Conservation (phyloP, 306 rosid genomes). For the Cicer cuneatum region DNA sequence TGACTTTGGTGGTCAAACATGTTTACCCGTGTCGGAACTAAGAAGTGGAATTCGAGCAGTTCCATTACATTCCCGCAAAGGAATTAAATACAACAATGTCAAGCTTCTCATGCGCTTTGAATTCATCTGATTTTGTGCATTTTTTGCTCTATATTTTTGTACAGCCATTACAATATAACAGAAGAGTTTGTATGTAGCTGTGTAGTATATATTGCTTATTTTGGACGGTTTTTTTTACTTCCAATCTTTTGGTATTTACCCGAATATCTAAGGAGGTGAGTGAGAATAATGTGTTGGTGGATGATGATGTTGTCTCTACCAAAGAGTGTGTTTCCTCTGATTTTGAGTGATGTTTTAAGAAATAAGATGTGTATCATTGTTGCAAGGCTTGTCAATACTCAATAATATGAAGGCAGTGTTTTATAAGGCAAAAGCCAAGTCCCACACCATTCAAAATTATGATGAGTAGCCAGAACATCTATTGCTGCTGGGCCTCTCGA, state of each 20-base stretch:
- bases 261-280: slow-evolving; percentile 21
- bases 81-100: slow-evolving; percentile 66
- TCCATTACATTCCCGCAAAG: slow-evolving; percentile 61
- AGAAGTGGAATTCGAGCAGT: slow-evolving; percentile 80
- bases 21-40: slow-evolving; percentile 83
- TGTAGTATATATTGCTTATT: slow-evolving; percentile 19
- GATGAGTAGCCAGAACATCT: too few relatives aligned
- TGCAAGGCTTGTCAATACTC: slow-evolving; percentile 13
- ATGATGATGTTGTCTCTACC: not conserved
- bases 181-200: slow-evolving; percentile 16
- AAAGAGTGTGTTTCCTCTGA: slow-evolving; percentile 1
- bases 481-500: too few relatives aligned
- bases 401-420: not conserved
- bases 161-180: slow-evolving; percentile 31
- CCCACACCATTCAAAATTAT: too few relatives aligned
- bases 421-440: not conserved
- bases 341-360: slow-evolving; percentile 15
- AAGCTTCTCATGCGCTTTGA: slow-evolving; percentile 91
- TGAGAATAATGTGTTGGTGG: slow-evolving; percentile 3
- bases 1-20: slow-evolving; percentile 95
- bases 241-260: not conserved
- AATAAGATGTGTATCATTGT: slow-evolving; percentile 17
- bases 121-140: slow-evolving; percentile 48
- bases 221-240: not conserved
- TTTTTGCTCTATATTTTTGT: slow-evolving; percentile 32